Evolutionary conservation across 129 eudicot genomes (phyloP).

Genomic region (Heracleum sosnowskyi): DNA sequence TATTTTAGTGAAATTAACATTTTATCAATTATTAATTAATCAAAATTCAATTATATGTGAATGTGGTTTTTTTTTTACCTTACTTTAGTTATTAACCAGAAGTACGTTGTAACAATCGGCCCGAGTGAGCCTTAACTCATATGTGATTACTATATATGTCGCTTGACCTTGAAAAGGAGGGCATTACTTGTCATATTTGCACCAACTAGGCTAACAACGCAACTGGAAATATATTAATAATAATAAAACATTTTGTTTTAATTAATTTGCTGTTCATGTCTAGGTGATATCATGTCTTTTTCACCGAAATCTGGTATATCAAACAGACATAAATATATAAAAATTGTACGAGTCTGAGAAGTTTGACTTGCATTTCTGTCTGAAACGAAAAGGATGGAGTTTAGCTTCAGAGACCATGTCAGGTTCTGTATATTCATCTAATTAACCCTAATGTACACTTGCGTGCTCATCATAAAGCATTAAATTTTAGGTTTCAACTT

Average conservation of each 20-base stretch:
- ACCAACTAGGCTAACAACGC: not conserved
- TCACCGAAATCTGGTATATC: conserved; percentile 1
- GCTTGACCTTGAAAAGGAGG: not conserved
- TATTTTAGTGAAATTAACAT: no score
- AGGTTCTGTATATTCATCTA: not conserved
- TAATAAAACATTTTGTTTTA: not conserved
- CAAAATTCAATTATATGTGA: no score
- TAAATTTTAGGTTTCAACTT: no score
- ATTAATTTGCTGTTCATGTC: not conserved
- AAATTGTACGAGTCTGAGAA: not conserved
- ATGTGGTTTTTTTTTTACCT: no score
- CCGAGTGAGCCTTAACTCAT: no score
- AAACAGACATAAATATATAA: not conserved
- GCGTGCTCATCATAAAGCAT: not conserved
- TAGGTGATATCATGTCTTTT: conserved; percentile 1
- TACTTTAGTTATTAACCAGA: no score
- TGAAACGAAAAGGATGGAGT: conserved; percentile 2
- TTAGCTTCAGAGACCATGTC: not conserved
- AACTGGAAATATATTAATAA: not conserved
- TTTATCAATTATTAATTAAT: no score
- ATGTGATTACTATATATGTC: not conserved
- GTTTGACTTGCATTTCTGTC: conserved; percentile 1
- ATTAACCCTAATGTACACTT: not conserved
- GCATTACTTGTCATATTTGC: not conserved
- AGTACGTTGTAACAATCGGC: no score